These are phyloP conservation scores for Asterochloris erici DNA, from an alignment of 139 green algal genomes.

Conservation along the genomic window DNA sequence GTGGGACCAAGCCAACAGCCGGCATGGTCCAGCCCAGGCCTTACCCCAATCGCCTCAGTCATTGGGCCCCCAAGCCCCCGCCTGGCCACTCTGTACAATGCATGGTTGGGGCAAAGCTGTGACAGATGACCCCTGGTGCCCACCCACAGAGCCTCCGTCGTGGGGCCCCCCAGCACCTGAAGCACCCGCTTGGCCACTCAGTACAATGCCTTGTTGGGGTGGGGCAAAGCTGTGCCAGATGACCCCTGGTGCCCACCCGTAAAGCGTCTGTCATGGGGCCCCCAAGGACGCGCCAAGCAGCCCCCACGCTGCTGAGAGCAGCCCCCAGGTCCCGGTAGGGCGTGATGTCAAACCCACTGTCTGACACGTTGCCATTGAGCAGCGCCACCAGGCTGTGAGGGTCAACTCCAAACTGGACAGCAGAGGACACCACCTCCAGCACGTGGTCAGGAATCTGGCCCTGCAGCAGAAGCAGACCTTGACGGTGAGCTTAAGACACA, in stretches of 20 bases:
- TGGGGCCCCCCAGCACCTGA: too few relatives aligned
- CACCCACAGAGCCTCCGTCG: neutral
- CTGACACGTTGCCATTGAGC: slow-evolving; percentile 14
- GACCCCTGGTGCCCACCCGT: neutral
- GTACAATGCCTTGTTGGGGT: too few relatives aligned
- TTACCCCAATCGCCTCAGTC: too few relatives aligned
- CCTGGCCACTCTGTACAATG: too few relatives aligned
- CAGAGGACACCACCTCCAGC: slow-evolving; percentile 2
- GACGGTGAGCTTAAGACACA: too few relatives aligned
- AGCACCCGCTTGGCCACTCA: too few relatives aligned
- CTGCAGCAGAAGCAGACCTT: neutral
- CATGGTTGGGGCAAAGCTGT: too few relatives aligned
- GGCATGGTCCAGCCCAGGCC: too few relatives aligned
- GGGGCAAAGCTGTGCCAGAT: too few relatives aligned
- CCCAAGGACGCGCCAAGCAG: neutral
- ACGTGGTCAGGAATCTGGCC: slow-evolving; percentile 8
- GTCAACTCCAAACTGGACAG: neutral
- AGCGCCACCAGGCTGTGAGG: slow-evolving; percentile 6
- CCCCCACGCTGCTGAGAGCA: neutral
- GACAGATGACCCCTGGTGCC: neutral
- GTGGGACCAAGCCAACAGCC: too few relatives aligned
- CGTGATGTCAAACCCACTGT: slow-evolving; percentile 12
- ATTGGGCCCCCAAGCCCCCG: too few relatives aligned
- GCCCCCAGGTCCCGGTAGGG: slow-evolving; percentile 14
- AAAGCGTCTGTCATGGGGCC: slow-evolving; percentile 2